phyloP scores from a whole-genome alignment of 1,139 yeast genomes.

The Pichia sp. region DNA sequence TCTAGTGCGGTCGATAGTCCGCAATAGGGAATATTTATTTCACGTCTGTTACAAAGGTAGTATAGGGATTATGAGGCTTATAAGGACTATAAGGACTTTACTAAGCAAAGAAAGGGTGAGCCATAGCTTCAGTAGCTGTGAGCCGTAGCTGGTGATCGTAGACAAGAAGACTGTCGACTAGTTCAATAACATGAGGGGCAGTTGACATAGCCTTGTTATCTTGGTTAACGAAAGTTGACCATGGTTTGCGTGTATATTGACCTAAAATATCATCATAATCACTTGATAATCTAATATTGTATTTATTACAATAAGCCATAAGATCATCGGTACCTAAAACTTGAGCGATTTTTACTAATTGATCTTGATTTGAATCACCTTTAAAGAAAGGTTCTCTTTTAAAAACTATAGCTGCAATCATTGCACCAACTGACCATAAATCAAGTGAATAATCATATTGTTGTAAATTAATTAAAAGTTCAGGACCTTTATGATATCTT shows the following conservation, averaged over 20 bases:
- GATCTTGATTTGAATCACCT: slow-evolving; percentile 94
- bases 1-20: no score
- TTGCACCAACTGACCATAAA: slow-evolving; percentile 95
- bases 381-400: slow-evolving; percentile 97
- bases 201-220: slow-evolving; percentile 66
- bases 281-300: slow-evolving; percentile 66
- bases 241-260: slow-evolving; percentile 72
- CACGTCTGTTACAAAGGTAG: no score
- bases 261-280: slow-evolving; percentile 70
- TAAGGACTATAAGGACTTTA: no score
- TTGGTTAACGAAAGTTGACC: slow-evolving; percentile 74
- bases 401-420: slow-evolving; percentile 95
- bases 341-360: slow-evolving; percentile 87
- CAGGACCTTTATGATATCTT: slow-evolving; percentile 98
- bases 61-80: not conserved
- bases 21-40: no score
- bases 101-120: slow-evolving; percentile 41
- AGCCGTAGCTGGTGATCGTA: slow-evolving; percentile 94
- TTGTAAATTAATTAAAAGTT: slow-evolving; percentile 84
- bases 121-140: slow-evolving; percentile 94
- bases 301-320: slow-evolving; percentile 65
- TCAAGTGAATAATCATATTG: slow-evolving; percentile 93
- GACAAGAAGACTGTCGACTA: slow-evolving; percentile 73
- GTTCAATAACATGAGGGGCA: slow-evolving; percentile 64
- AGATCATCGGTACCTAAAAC: slow-evolving; percentile 89